Conservation (phyloP, 352 stramenopile genomes). For the Phytophthora europaea region DNA sequence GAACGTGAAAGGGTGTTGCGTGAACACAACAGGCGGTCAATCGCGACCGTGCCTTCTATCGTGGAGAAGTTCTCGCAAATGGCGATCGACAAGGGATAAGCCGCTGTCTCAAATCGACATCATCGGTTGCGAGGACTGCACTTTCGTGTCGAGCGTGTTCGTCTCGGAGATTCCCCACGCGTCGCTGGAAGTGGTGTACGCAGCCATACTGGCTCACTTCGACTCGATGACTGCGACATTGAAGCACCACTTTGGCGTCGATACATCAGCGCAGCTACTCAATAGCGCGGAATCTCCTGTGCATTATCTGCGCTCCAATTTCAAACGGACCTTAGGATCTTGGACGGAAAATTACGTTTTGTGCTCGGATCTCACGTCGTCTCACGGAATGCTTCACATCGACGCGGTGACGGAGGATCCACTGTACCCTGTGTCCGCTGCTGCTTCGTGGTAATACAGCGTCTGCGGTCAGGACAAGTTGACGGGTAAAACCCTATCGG, state of each 20-base stretch:
- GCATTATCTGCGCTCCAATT: not conserved
- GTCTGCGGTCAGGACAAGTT: not conserved
- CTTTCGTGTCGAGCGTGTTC: not conserved
- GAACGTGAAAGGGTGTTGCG: not conserved
- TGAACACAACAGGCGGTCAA: not conserved
- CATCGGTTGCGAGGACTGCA: not conserved
- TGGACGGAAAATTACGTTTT: not conserved
- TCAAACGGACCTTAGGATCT: not conserved
- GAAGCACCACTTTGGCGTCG: not conserved
- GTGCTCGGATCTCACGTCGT: not conserved
- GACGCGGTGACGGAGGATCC: constrained; percentile 1
- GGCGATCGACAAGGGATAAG: not conserved
- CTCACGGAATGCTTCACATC: not conserved
- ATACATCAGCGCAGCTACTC: not conserved
- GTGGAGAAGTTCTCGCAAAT: not conserved
- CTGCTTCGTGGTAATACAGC: not conserved
- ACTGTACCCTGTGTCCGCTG: not conserved
- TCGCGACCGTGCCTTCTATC: not conserved
- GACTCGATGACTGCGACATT: not conserved
- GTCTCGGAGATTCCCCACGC: not conserved
- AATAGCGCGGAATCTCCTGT: not conserved
- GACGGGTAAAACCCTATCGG: not conserved
- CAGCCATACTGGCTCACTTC: not conserved
- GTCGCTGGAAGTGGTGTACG: not conserved
- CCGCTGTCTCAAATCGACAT: not conserved